Percentiles rank a stretch among this genome's conserved stretches.
phyloP scores from a whole-genome alignment of 371 early-diverging fungal species.

The Mortierella sp. region DNA sequence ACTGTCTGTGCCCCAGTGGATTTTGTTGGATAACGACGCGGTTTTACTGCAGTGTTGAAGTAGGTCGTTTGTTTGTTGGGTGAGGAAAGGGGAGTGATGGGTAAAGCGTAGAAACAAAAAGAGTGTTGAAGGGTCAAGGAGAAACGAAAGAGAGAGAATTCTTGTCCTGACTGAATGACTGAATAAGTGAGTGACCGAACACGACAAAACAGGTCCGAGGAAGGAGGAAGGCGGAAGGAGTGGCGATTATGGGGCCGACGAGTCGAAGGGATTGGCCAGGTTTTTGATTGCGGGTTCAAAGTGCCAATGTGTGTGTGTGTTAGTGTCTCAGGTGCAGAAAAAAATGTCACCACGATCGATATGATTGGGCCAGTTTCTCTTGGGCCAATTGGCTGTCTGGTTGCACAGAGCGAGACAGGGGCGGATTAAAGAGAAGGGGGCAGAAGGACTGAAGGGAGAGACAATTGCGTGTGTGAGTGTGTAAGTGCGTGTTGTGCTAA shows the following conservation, averaged over 20 bases:
- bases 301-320: too few species aligned
- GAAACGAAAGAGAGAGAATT: not conserved
- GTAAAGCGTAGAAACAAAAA: not conserved
- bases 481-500: too few species aligned
- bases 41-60: not conserved
- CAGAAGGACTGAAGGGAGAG: not conserved
- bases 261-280: not conserved
- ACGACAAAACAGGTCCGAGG: not conserved
- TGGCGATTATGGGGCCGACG: slow-evolving; percentile 8
- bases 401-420: not conserved
- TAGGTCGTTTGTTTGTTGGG: not conserved
- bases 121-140: too few species aligned
- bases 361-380: not conserved
- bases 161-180: too few species aligned
- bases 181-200: too few species aligned
- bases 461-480: too few species aligned
- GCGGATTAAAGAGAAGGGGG: not conserved
- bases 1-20: not conserved
- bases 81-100: not conserved
- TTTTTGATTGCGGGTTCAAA: not conserved
- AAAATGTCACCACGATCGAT: not conserved
- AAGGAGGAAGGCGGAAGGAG: not conserved
- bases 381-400: not conserved
- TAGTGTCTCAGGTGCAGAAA: not conserved
- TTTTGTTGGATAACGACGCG: not conserved